A percentile compares a stretch with the other conserved stretches of the same genome.
Conservation (phyloP, 129 eudicot genomes). For the Pittosporum tobira region DNA sequence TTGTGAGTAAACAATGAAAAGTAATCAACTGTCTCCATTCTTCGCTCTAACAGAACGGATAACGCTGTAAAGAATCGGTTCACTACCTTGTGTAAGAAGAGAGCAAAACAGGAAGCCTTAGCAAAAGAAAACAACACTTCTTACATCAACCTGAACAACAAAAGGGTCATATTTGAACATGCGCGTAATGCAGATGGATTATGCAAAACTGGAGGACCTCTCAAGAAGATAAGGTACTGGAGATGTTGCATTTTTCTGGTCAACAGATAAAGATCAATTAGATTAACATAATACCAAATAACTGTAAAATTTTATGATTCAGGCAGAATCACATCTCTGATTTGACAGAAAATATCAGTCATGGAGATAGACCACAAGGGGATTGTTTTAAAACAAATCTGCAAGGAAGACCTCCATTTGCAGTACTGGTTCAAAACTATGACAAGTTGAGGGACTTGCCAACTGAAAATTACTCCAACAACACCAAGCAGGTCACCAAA, state of each 20-base stretch:
- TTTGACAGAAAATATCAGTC: slow-evolving; percentile 20
- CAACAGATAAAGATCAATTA: not conserved
- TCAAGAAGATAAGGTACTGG: slow-evolving; percentile 55
- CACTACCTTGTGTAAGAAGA: slow-evolving; percentile 77
- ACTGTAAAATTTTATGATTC: slow-evolving; percentile 13
- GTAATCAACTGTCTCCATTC: not conserved
- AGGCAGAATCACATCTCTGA: slow-evolving; percentile 46
- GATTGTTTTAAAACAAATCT: slow-evolving; percentile 27
- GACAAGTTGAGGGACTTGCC: slow-evolving; percentile 24
- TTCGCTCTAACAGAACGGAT: slow-evolving; percentile 51
- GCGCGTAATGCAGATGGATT: slow-evolving; percentile 25
- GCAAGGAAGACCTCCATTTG: slow-evolving; percentile 50
- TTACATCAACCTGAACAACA: slow-evolving; percentile 52
- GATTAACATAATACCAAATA: not conserved
- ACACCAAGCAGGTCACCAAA: slow-evolving; percentile 23
- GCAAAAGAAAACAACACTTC: slow-evolving; percentile 58
- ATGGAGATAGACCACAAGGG: slow-evolving; percentile 24
- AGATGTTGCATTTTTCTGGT: slow-evolving; percentile 2
- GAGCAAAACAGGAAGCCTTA: slow-evolving; percentile 62
- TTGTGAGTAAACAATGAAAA: not conserved
- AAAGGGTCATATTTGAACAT: slow-evolving; percentile 51
- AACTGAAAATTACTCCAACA: slow-evolving; percentile 24
- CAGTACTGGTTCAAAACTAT: slow-evolving; percentile 52
- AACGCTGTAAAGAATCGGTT: slow-evolving; percentile 96
- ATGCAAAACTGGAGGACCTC: slow-evolving; percentile 34